Conservation (phyloP, 225 moss, liverwort and hornwort genomes). For the Sphagnum contortum region DNA sequence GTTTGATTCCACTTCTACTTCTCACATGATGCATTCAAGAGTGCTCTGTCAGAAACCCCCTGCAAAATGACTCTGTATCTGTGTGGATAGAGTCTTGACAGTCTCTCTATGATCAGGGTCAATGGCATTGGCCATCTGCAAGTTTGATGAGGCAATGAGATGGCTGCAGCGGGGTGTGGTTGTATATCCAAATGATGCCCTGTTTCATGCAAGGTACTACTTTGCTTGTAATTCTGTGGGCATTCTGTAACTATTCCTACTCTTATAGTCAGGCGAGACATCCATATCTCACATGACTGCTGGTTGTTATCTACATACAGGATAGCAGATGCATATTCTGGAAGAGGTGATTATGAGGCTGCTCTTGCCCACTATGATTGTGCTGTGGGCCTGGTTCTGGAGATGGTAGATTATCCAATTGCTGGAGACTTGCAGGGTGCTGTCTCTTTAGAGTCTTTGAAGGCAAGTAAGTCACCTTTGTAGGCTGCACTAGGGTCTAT, state of each 20-base stretch:
- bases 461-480: conserved; percentile 10
- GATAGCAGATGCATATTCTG: conserved; percentile 28
- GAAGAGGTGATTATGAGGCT: conserved; percentile 15
- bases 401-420: conserved; percentile 11
- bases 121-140: conserved; percentile 14
- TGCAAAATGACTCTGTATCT: background rate
- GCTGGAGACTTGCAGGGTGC: conserved; percentile 27
- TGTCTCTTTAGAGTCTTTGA: conserved; percentile 16
- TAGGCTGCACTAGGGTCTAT: too few relatives aligned
- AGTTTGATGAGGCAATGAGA: conserved; percentile 17
- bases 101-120: conserved; percentile 12
- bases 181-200: conserved; percentile 20
- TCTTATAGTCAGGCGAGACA: background rate
- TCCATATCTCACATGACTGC: background rate
- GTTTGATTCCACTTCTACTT: too few relatives aligned
- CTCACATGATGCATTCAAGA: too few relatives aligned
- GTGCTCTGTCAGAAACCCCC: background rate
- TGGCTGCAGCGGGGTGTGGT: conserved; percentile 24
- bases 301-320: conserved; percentile 5
- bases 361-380: conserved; percentile 26
- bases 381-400: conserved; percentile 15
- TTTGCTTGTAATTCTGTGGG: background rate
- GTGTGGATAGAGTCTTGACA: background rate
- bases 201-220: conserved; percentile 19
- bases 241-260: background rate